A percentile compares a stretch with the other conserved stretches of the same genome.
These are phyloP conservation scores for Entomortierella beljakovae DNA, from an alignment of 192 early-diverging fungal species.

Conservation along the genomic window DNA sequence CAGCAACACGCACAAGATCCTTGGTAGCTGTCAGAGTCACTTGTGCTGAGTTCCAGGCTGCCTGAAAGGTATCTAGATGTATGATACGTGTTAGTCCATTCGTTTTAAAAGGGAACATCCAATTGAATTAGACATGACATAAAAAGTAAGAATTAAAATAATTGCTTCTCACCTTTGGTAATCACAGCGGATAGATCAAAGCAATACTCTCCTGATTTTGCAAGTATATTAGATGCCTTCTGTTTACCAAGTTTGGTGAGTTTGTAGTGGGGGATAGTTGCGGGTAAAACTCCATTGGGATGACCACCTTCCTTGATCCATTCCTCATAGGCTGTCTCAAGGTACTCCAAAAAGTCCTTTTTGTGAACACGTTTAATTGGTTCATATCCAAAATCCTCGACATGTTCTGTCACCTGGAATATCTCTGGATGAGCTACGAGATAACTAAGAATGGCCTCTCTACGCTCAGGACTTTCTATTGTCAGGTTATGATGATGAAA, in stretches of 20 bases:
- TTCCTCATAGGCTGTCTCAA: conserved; percentile 69
- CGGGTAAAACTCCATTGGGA: conserved; percentile 67
- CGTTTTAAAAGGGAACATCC: not conserved
- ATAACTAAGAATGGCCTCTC: conserved; percentile 28
- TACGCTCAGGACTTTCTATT: conserved; percentile 48
- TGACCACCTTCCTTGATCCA: conserved; percentile 64
- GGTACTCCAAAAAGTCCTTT: conserved; percentile 67
- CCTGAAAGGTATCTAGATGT: conserved; percentile 69
- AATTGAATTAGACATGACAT: not conserved
- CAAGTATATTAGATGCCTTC: conserved; percentile 20
- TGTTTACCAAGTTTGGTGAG: conserved; percentile 21
- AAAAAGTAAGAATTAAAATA: not conserved
- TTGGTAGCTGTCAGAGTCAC: conserved; percentile 72
- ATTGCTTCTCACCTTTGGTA: conserved; percentile 47
- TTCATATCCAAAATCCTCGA: conserved; percentile 64
- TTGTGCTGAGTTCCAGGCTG: conserved; percentile 72
- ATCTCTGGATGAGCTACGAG: conserved; percentile 16
- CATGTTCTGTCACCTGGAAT: conserved; percentile 40
- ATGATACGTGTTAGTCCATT: not conserved
- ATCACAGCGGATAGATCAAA: conserved; percentile 68
- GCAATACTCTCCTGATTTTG: conserved; percentile 61
- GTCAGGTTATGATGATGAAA: not conserved
- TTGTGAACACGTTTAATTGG: conserved; percentile 69
- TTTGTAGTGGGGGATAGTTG: conserved; percentile 57
- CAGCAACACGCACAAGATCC: conserved; percentile 56